phyloP scores from a whole-genome alignment of 2,329 filamentous ascomycete genomes.

The Colletotrichum orchidophilum region DNA sequence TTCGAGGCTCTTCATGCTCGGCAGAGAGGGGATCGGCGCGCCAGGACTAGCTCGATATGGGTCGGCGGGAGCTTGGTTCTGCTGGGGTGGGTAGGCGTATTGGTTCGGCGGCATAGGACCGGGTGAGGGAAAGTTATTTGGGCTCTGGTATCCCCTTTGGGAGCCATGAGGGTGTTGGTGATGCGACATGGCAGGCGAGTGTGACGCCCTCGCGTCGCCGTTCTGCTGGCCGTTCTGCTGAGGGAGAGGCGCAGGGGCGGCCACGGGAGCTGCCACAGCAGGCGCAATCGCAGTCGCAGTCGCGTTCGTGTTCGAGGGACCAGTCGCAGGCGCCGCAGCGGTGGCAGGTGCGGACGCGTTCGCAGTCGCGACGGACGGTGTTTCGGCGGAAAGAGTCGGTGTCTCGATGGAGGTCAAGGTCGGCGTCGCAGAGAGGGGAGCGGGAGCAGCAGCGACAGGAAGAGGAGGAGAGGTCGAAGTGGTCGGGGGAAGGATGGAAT shows the following conservation, averaged over 20 bases:
- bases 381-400: constrained; percentile 20
- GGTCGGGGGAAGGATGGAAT: constrained; percentile 28
- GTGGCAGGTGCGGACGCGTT: constrained; percentile 11
- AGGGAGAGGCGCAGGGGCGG: neutral
- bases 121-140: constrained; percentile 29
- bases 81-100: constrained; percentile 35
- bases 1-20: constrained; percentile 55
- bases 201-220: constrained; percentile 34
- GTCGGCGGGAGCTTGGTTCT: constrained; percentile 41
- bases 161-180: constrained; percentile 32
- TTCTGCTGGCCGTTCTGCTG: constrained; percentile 27
- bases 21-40: constrained; percentile 47
- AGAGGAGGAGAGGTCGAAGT: constrained; percentile 19
- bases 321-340: neutral
- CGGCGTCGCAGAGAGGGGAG: constrained; percentile 14
- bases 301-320: neutral
- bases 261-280: neutral
- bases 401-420: constrained; percentile 18
- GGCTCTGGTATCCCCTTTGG: constrained; percentile 35
- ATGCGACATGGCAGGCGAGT: constrained; percentile 37
- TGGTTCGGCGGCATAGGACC: constrained; percentile 15
- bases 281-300: neutral
- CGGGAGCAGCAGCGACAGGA: neutral
- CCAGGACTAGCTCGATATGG: constrained; percentile 46
- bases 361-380: constrained; percentile 7